phyloP scores from a whole-genome alignment of 2,329 filamentous ascomycete genomes.

The Drechslerella coelobrocha region DNA sequence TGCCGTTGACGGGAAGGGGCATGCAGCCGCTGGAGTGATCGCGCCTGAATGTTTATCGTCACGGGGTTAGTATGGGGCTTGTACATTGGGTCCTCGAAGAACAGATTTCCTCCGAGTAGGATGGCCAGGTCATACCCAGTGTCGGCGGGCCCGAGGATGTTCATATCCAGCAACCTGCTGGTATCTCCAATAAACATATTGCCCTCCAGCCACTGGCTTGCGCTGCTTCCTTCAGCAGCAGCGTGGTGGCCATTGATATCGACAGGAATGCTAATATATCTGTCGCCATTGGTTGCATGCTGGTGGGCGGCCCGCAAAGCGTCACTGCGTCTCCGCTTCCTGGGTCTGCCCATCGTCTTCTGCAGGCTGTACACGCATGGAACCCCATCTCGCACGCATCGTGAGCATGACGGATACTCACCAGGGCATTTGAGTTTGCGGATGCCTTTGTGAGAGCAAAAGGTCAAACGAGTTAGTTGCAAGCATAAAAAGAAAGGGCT shows the following conservation, averaged over 20 bases:
- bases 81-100: neutral
- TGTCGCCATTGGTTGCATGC: conserved; percentile 10
- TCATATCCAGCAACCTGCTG: conserved; percentile 35
- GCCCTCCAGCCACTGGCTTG: conserved; percentile 32
- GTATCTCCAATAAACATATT: conserved; percentile 36
- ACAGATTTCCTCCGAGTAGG: neutral
- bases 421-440: conserved; percentile 72
- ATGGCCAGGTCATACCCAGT: conserved; percentile 21
- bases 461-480: no score
- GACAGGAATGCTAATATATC: conserved; percentile 21
- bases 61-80: conserved; percentile 10
- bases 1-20: conserved; percentile 18
- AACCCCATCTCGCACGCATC: conserved; percentile 67
- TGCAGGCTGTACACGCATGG: conserved; percentile 69
- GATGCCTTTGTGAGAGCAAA: conserved; percentile 60
- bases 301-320: conserved; percentile 36
- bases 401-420: conserved; percentile 66
- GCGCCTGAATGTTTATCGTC: conserved; percentile 11
- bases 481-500: neutral
- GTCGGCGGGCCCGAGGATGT: conserved; percentile 31
- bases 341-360: conserved; percentile 71
- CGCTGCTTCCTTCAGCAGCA: neutral
- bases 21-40: conserved; percentile 34
- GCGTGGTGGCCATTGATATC: conserved; percentile 22
- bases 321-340: conserved; percentile 63